Evolutionary conservation across 2,329 filamentous ascomycete species (phyloP), one percentile per base, ranked within the genome.

Genomic region (Aspergillus sp.): DNA sequence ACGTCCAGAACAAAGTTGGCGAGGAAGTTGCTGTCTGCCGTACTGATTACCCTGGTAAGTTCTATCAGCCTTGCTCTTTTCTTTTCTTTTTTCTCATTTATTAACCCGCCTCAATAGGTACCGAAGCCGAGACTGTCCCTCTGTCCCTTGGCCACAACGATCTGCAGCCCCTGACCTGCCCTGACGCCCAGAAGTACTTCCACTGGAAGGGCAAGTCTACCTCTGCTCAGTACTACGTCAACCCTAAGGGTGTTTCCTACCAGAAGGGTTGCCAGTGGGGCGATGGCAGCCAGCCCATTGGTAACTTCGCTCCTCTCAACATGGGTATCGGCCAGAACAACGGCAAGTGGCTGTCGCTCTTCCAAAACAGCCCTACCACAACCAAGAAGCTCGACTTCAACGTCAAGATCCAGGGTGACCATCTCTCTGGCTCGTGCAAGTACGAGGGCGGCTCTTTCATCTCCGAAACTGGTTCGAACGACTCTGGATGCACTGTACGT

Each of bases 211-310:
- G 79, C 58, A 78, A 78, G 66, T 59, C 72, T 43, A 97, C 93
- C 44, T 90, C 88, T 42, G 90, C 90, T 40, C 93, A 97, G 73
- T 97, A 95, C 79, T 98, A 98, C 66, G 79, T 97, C 71, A 97
- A 97, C 79, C 86, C 86, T 59, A 77, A 80, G 57, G 89, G 88
- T 50, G 74, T 85, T 45, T 59, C 70, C 12, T 71, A 81, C 48
- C 66, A 81, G 54, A 70, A 90, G 8, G 86, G 80, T 43, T 98
- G 93, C 72, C 70, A 78, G 48, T 97, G 93, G 93, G 74, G 79
- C 44, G 75, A 75, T 19, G 73, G 81, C 49, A 82, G 67, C 46
- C 61, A 73, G 48, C 70, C 75, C 52, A 67, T 75, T 48, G 82
- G 93, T 55, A 96, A 98, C 80, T 95, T 79, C 78, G 84, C 93